These are phyloP conservation scores for Medicago ruthenica DNA, from an alignment of 306 rosid genomes.

Conservation along the genomic window DNA sequence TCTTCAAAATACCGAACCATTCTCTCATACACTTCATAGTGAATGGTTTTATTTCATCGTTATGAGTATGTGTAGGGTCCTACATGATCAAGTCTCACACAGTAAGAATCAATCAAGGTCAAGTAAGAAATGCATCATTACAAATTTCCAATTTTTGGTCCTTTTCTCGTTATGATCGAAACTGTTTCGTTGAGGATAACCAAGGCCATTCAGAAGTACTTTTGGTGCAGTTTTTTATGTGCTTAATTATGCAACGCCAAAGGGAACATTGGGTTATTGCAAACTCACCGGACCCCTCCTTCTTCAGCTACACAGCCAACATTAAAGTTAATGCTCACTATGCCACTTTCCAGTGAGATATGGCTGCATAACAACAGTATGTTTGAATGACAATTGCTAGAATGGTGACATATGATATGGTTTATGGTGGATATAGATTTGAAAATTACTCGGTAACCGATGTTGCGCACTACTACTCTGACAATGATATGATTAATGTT, in stretches of 20 bases:
- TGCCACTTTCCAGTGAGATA: conserved; percentile 37
- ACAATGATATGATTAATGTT: not conserved
- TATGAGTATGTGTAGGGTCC: not conserved
- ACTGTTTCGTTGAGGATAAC: not conserved
- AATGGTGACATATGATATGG: not conserved
- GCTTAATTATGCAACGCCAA: not conserved
- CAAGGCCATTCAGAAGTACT: not conserved
- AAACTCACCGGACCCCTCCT: conserved; percentile 41
- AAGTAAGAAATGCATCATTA: conserved; percentile 23
- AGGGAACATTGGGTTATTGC: conserved; percentile 15
- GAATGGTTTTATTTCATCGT: not conserved
- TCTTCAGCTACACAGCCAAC: conserved; percentile 32
- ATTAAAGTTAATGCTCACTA: conserved; percentile 20
- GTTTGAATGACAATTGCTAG: conserved; percentile 9
- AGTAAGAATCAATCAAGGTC: conserved; percentile 24
- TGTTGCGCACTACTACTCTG: not conserved
- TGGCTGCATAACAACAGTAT: conserved; percentile 8
- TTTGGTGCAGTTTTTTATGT: conserved; percentile 27
- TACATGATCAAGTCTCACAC: not conserved
- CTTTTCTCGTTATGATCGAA: conserved; percentile 28
- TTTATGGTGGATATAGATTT: not conserved
- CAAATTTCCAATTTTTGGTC: not conserved
- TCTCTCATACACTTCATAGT: not conserved
- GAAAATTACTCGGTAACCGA: not conserved
- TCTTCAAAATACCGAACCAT: too few relatives aligned